These are phyloP conservation scores for Serendipita sp. DNA, from an alignment of 768 basidiomycete species.

Conservation along the genomic window DNA sequence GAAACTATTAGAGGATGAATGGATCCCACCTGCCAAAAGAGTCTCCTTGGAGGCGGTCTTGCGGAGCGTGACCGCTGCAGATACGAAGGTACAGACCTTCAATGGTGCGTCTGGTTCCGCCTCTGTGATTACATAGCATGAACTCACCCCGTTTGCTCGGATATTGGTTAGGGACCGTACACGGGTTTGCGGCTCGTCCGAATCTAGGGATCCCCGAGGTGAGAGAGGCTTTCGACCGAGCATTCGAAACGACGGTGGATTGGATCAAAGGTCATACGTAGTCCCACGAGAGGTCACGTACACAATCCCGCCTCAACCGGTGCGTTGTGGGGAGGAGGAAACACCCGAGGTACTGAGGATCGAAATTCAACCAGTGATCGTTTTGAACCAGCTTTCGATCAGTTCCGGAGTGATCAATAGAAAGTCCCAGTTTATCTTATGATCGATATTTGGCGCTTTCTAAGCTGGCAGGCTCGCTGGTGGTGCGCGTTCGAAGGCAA, in stretches of 20 bases:
- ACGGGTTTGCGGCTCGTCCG: conserved; percentile 35
- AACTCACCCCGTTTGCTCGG: background rate
- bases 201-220: conserved; percentile 28
- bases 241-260: conserved; percentile 26
- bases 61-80: background rate
- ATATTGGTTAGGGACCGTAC: conserved; percentile 25
- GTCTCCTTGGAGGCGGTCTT: background rate
- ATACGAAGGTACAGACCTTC: background rate
- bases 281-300: background rate
- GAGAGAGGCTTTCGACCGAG: conserved; percentile 29
- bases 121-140: background rate
- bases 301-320: background rate
- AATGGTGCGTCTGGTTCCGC: background rate
- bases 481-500: too few species aligned
- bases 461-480: too few species aligned
- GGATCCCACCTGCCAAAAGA: conserved; percentile 1
- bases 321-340: too few species aligned
- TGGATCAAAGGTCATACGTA: conserved; percentile 26
- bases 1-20: conserved; percentile 15
- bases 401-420: too few species aligned
- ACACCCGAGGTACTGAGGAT: too few species aligned
- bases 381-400: too few species aligned
- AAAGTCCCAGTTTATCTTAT: too few species aligned
- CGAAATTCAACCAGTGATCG: too few species aligned
- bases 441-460: too few species aligned